Evolutionary conservation across 2,329 filamentous ascomycete species (phyloP), one percentile per base, ranked within the genome.

Genomic region (Fusarium multiceps): DNA sequence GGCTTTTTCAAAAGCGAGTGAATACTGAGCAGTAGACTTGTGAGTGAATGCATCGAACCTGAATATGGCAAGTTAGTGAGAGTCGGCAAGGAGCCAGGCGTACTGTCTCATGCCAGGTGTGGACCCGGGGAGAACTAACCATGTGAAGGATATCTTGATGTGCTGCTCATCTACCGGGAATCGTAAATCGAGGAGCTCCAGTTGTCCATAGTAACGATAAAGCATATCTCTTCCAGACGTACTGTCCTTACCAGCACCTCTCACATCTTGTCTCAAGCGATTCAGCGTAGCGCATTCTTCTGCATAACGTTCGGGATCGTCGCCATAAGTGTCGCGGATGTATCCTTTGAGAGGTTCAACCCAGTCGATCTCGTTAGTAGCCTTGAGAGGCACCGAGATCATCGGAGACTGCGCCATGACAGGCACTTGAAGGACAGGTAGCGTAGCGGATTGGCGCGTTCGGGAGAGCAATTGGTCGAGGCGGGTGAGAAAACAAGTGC

Each of bases 1-100:
- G 16, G 96, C 96, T 79, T 99, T 99, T 80, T 99, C 96, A 79
- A 97, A 99, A 49, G 96, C 96, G 49, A 99, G 87, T 10, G 94
- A 98, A 83, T 97, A 98, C 80, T 99, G 96, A 6, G 94, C 90
- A 7, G 96, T 99, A n/a, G 94, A 88, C 78, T 98, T 98, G 80
- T 97, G 94, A 46, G 96, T 99, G 79, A 99, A 99, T n/a, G 97
- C 96, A 80, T 99, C 96, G 82, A 97, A 98, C 94, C 94, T 97
- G 76, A 6, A 56, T 13, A n/a, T 13, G 18, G 4, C 12, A 34
- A 41, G 45, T 68, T 56, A 73, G 63, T 30, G 34, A 46, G 41
- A 41, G 30, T 46, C 23, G 18, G 48, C n/a, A 46, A 56, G 21
- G 27, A 32, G 32, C 21, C 32, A 18, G 34, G 21, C 14, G 18